phyloP scores from a whole-genome alignment of 2,329 filamentous ascomycete species.

The Stachybotrys chlorohalonatus region DNA sequence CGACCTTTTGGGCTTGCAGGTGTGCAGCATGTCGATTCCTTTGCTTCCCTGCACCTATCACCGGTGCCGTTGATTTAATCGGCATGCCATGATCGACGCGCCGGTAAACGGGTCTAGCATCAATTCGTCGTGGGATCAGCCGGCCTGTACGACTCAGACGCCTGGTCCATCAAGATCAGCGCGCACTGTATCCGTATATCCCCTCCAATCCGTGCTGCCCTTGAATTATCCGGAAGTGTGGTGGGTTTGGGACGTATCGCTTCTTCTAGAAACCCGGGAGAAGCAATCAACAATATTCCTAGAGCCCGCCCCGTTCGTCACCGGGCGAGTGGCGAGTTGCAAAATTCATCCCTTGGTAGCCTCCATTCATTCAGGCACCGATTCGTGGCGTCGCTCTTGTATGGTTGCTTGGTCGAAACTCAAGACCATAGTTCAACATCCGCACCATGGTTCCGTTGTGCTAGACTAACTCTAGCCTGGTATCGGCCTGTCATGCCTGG shows the following conservation, averaged over 20 bases:
- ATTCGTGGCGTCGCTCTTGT: background rate
- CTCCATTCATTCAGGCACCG: background rate
- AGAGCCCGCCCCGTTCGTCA: background rate
- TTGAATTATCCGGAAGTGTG: background rate
- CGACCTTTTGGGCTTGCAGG: no score
- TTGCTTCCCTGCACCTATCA: no score
- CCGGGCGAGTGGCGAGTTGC: background rate
- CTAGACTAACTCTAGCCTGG: no score
- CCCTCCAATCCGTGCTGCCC: background rate
- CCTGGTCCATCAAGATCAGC: no score
- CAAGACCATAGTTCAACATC: no score
- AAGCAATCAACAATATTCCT: background rate
- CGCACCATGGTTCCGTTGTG: no score
- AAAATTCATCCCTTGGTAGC: background rate
- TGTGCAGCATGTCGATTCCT: no score
- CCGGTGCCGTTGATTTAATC: no score
- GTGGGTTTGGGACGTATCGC: background rate
- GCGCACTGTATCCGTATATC: background rate
- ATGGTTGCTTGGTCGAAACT: background rate
- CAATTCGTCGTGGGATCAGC: background rate
- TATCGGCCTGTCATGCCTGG: no score
- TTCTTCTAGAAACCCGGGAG: background rate
- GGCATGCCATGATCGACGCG: no score
- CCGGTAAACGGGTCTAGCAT: no score
- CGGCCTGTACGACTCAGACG: background rate